Conservation (phyloP, 805 yeast species). For the Myxozyma neglecta region DNA sequence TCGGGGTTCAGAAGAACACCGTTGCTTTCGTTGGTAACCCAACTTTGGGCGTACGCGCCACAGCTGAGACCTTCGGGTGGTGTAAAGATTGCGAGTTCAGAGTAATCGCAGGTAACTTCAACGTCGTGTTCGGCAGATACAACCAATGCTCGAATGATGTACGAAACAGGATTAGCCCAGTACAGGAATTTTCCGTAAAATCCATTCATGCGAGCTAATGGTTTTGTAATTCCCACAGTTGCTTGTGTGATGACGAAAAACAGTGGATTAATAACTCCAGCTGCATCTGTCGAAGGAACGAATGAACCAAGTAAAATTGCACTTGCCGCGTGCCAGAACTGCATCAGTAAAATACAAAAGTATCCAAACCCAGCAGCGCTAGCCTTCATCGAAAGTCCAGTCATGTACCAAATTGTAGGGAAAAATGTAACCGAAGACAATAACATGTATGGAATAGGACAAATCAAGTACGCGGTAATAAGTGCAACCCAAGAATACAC, state of each 20-base stretch:
- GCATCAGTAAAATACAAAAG: slow-evolving; percentile 40
- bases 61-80: slow-evolving; percentile 53
- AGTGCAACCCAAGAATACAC: slow-evolving; percentile 66
- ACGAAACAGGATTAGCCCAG: slow-evolving; percentile 69
- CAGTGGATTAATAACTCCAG: slow-evolving; percentile 56
- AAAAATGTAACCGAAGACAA: slow-evolving; percentile 62
- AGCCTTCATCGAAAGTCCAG: slow-evolving; percentile 60
- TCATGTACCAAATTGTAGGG: slow-evolving; percentile 67
- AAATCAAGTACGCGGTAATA: slow-evolving; percentile 53
- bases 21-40: slow-evolving; percentile 44
- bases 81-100: slow-evolving; percentile 50
- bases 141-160: slow-evolving; percentile 57
- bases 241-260: slow-evolving; percentile 62
- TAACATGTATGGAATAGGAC: slow-evolving; percentile 61
- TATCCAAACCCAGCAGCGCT: slow-evolving; percentile 48
- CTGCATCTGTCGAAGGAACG: slow-evolving; percentile 43
- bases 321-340: slow-evolving; percentile 35
- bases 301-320: slow-evolving; percentile 48
- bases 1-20: slow-evolving; percentile 50
- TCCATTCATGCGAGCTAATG: slow-evolving; percentile 56
- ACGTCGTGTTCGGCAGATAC: slow-evolving; percentile 57
- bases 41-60: slow-evolving; percentile 52
- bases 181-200: slow-evolving; percentile 76
- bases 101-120: slow-evolving; percentile 48
- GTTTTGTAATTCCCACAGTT: slow-evolving; percentile 76